A percentile compares a stretch with the other conserved stretches of the same genome.
These are phyloP conservation scores for Hypoxylon crocopeplum DNA, from an alignment of 495 filamentous ascomycete genomes.

Conservation along the genomic window DNA sequence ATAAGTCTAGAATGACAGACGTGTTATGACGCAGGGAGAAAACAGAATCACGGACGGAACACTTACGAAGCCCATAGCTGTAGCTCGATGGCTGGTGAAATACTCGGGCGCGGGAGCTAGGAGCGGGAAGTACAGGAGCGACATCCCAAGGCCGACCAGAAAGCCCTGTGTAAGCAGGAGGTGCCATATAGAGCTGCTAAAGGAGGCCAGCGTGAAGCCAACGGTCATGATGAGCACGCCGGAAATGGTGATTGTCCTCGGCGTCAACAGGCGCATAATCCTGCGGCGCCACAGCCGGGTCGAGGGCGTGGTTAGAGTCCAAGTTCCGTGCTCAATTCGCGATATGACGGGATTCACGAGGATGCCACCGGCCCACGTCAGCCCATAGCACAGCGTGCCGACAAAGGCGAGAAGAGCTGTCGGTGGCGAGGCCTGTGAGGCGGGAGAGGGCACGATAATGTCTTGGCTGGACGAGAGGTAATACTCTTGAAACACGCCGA, in stretches of 20 bases:
- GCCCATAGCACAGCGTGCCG: slow-evolving; percentile 54
- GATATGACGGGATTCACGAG: slow-evolving; percentile 57
- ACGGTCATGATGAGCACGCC: slow-evolving; percentile 46
- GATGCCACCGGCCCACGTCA: slow-evolving; percentile 59
- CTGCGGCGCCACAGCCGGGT: slow-evolving; percentile 35
- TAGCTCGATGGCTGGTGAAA: slow-evolving; percentile 55
- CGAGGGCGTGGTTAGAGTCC: slow-evolving; percentile 22
- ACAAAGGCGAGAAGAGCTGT: slow-evolving; percentile 57
- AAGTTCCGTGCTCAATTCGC: slow-evolving; percentile 43
- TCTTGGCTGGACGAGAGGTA: slow-evolving; percentile 52
- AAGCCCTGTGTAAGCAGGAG: slow-evolving; percentile 58
- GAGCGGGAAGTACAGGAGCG: slow-evolving; percentile 57
- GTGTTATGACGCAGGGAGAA: no score
- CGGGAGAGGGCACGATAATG: slow-evolving; percentile 43
- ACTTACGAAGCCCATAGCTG: slow-evolving; percentile 56
- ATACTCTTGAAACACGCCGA: slow-evolving; percentile 57
- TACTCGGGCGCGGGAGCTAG: slow-evolving; percentile 56
- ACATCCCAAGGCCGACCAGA: slow-evolving; percentile 55
- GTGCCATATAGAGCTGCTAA: slow-evolving; percentile 51
- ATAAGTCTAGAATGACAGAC: no score
- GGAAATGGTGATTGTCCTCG: slow-evolving; percentile 40
- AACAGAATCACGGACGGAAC: slow-evolving; percentile 24
- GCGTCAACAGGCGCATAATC: slow-evolving; percentile 34
- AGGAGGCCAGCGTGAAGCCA: slow-evolving; percentile 47
- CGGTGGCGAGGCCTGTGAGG: slow-evolving; percentile 39